Percentiles rank a stretch among this genome's conserved stretches.
Evolutionary conservation across 352 stramenopile species (phyloP).

Genomic region (Phytopythium cucurbitacearum): DNA sequence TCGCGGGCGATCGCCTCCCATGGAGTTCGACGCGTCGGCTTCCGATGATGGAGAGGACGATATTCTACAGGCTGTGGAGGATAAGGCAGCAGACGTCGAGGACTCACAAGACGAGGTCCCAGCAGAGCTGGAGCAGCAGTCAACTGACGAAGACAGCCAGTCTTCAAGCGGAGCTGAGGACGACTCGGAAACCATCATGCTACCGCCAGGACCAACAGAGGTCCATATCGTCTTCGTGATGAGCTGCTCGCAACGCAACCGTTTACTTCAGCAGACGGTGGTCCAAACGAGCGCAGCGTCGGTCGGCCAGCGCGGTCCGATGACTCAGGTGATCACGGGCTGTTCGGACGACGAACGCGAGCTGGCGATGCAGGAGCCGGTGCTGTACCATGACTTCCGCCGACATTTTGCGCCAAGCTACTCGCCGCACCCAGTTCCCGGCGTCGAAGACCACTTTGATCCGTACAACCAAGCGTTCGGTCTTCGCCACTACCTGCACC

Average conservation of each 20-base stretch:
- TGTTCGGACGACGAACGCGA: constrained; percentile 25
- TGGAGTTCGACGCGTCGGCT: too few relatives aligned
- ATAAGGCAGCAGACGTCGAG: too few relatives aligned
- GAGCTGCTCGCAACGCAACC: constrained; percentile 31
- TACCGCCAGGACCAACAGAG: not conserved
- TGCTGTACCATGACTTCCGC: constrained; percentile 46
- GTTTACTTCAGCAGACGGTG: constrained; percentile 29
- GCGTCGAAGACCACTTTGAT: constrained; percentile 35
- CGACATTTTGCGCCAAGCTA: constrained; percentile 43
- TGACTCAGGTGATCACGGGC: constrained; percentile 44
- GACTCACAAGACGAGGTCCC: too few relatives aligned
- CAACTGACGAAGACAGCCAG: too few relatives aligned
- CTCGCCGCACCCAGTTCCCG: constrained; percentile 25
- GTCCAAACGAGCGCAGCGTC: constrained; percentile 35
- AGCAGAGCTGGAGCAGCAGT: too few relatives aligned
- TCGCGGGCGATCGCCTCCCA: too few relatives aligned
- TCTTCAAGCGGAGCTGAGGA: too few relatives aligned
- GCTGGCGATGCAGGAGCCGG: constrained; percentile 21
- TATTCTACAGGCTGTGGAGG: too few relatives aligned
- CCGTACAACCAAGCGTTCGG: constrained; percentile 55
- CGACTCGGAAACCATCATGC: too few relatives aligned
- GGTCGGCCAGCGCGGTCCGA: constrained; percentile 31
- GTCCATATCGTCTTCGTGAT: constrained; percentile 50
- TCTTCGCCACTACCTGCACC: constrained; percentile 42
- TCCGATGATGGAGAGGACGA: too few relatives aligned